Evolutionary conservation across 371 early-diverging fungal species (phyloP), one percentile per base, ranked within the genome.

Genomic region (Gilbertella persicaria): DNA sequence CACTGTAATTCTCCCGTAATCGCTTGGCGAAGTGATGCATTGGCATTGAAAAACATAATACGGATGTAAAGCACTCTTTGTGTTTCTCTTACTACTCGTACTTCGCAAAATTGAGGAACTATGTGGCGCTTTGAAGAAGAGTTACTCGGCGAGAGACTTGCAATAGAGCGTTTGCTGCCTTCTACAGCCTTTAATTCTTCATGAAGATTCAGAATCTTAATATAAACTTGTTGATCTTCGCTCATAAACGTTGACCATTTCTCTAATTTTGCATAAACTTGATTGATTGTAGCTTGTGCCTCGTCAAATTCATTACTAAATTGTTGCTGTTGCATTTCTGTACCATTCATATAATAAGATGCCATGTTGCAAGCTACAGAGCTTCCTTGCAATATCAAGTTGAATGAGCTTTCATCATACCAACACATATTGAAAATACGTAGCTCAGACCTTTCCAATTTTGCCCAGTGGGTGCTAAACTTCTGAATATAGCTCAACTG

Each of bases 21-120:
- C 3, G 52, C 28, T 4, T 60, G 55, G 2, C 82, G 76, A 10
- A 42, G 60, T 0, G 26, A 20, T 1, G 53, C 20, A 10, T 62
- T 58, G 3, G 72, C 65, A 30, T 82, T 80, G 50, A 85, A 88
- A 49, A 84, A 85, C 23, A 66, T 53, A 0, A 69, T 36, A 20
- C 67, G 60, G 12, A 62, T 45, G 23, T 45, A 60, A 20, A 66
- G 24, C 3, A 67, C 21, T 13, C 62, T 58, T 5, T 62, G 64
- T 9, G 60, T 71, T 16, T 75, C 71, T 28, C 55, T 48, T 7
- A 62, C 37, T 0, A 69, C 20, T 3, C 71, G 53, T 7, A 69
- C 33, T 50, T 71, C 71, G 21, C 65, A 71, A 39, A 75, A 66
- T 20, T 58, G 53, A 16, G 45, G 60, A 0, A 45, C 35, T 16